Evolutionary conservation across 192 early-diverging fungal genomes (phyloP).

Genomic region (Backusella liffmaniae): DNA sequence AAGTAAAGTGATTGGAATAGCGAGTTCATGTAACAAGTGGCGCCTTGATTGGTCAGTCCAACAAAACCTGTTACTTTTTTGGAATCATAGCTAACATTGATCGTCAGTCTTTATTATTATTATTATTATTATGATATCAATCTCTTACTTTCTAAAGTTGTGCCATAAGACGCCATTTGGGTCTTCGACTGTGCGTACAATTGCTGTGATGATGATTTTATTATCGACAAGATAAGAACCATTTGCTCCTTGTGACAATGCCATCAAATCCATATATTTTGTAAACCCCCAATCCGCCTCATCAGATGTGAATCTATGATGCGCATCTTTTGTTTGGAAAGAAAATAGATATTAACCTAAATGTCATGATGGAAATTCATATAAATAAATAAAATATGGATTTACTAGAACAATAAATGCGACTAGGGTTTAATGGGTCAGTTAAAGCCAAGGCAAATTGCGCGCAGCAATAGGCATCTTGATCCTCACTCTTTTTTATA

Average conservation of each 20-base stretch:
- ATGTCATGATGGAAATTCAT: neutral
- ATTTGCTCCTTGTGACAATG: slow-evolving; percentile 30
- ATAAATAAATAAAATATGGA: neutral
- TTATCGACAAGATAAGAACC: slow-evolving; percentile 68
- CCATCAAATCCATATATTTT: slow-evolving; percentile 58
- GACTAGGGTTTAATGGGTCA: slow-evolving; percentile 66
- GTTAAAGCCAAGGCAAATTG: slow-evolving; percentile 75
- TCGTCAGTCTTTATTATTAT: neutral
- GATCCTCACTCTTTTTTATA: slow-evolving; percentile 63
- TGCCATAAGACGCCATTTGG: slow-evolving; percentile 94
- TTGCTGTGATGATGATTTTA: slow-evolving; percentile 61
- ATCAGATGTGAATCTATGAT: slow-evolving; percentile 80
- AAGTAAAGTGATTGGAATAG: slow-evolving; percentile 95
- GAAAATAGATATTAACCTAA: neutral
- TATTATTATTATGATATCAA: neutral
- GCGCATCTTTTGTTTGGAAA: slow-evolving; percentile 35
- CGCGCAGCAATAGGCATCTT: slow-evolving; percentile 79
- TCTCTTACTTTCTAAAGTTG: slow-evolving; percentile 76
- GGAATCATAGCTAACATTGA: slow-evolving; percentile 72
- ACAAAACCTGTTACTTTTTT: slow-evolving; percentile 87
- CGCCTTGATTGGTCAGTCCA: slow-evolving; percentile 95
- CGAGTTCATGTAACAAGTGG: slow-evolving; percentile 99
- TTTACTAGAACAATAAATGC: slow-evolving; percentile 43
- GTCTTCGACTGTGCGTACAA: slow-evolving; percentile 78
- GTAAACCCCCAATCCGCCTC: slow-evolving; percentile 97